Evolutionary conservation across 768 basidiomycete genomes (phyloP), one percentile per base, ranked within the genome.

Genomic region (Termitomyces heimii): DNA sequence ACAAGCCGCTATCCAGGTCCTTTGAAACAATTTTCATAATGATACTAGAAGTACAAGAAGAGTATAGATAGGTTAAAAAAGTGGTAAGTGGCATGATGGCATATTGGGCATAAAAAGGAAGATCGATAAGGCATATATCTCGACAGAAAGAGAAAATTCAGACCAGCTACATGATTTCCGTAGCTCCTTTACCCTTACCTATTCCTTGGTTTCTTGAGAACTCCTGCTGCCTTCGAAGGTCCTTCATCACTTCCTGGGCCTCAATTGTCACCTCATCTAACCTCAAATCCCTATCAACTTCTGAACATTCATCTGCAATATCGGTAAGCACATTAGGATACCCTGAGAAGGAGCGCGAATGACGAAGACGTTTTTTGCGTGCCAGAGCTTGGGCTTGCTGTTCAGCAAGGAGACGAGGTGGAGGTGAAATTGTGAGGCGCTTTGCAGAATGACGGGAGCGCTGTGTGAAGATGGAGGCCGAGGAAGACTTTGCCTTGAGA

Each of bases 191-290:
- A 0, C 42, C 53, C 9, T 42, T 31, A 5, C 24, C 37, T 10
- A 47, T 54, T 39, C 59, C 53, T 58, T 54, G 43, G 4, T 34
- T 49, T 34, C 32, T 49, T 34, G 60, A 52, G 28, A 63, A 63
- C 28, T 48, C 44, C 58, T 54, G 58, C 6, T 37, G 14, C n/a
- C 46, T 53, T 28, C 42, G 34, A 48, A 65, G 60, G 22, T 35
- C 44, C 47, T 44, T 32, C 24, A 59, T 53, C 32, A 65, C 50
- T 22, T 43, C 24, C 31, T 53, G 45, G 3, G 64, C 64, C 55
- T 65, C 64, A n/a, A 53, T 35, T 2, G 60, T 63, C 12, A 35
- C 58, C 32, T 63, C 64, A 34, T 65, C 62, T 4, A 64, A 40
- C 18, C 46, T 62, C 2, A 34, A 53, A 9, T 60, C 63, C 18